These are phyloP conservation scores for Vanrija pseudolonga DNA, from an alignment of 1,284 basidiomycete genomes.

Conservation along the genomic window DNA sequence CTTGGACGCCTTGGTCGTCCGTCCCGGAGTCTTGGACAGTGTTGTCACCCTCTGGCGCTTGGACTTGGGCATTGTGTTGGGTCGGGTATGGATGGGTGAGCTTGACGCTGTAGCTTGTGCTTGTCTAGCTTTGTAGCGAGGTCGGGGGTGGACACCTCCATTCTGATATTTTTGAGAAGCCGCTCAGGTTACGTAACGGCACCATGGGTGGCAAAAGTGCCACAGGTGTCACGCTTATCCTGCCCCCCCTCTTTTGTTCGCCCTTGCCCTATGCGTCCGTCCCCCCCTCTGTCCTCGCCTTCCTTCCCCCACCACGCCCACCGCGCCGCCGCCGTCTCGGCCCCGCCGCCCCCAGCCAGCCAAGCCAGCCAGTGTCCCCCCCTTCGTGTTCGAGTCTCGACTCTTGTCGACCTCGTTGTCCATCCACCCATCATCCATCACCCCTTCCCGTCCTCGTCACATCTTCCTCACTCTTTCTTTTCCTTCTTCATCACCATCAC, in stretches of 20 bases:
- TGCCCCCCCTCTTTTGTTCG: background rate
- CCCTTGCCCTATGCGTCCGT: background rate
- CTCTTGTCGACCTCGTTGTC: too few relatives aligned
- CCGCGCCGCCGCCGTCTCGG: too few relatives aligned
- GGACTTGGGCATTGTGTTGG: slow-evolving; percentile 71
- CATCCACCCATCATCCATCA: too few relatives aligned
- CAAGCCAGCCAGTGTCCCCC: too few relatives aligned
- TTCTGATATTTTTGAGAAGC: background rate
- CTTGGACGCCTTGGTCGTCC: slow-evolving; percentile 67
- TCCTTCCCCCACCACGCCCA: background rate
- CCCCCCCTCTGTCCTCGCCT: background rate
- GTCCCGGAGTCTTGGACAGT: slow-evolving; percentile 54
- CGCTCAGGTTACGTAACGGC: slow-evolving; percentile 1
- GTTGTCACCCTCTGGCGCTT: slow-evolving; percentile 73
- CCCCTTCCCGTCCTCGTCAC: background rate
- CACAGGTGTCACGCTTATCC: background rate
- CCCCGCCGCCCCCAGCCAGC: too few relatives aligned
- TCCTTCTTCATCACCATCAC: background rate
- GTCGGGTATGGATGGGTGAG: background rate
- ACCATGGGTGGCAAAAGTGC: slow-evolving; percentile 13
- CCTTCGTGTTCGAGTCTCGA: too few relatives aligned
- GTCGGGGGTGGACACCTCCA: background rate
- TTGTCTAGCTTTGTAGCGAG: background rate
- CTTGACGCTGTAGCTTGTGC: background rate
- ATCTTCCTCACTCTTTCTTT: background rate